Conservation (phyloP, 1,284 basidiomycete species). For the Rhizoctonia solani region DNA sequence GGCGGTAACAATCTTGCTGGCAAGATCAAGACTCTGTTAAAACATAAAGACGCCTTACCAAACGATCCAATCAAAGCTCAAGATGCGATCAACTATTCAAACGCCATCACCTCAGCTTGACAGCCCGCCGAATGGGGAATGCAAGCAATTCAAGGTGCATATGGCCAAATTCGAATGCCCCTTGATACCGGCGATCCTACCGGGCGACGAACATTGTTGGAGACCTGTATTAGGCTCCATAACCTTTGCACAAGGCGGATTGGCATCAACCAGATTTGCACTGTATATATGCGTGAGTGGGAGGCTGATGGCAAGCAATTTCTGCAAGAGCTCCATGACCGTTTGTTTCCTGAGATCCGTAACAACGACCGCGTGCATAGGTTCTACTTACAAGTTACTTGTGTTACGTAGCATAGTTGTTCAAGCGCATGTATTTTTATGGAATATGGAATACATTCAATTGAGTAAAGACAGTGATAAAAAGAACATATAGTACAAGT, state of each 20-base stretch:
- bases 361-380: not conserved
- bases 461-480: too few species aligned
- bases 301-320: not conserved
- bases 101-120: conserved; percentile 48
- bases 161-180: conserved; percentile 50
- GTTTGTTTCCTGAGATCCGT: not conserved
- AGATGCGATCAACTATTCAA: conserved; percentile 43
- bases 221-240: conserved; percentile 44
- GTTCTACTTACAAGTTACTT: not conserved
- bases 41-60: conserved; percentile 46
- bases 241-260: conserved; percentile 46
- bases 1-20: conserved; percentile 44
- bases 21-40: conserved; percentile 50
- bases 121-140: conserved; percentile 58
- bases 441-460: too few species aligned
- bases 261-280: conserved; percentile 50
- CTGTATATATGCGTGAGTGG: conserved; percentile 45
- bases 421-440: too few species aligned
- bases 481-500: too few species aligned
- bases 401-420: too few species aligned
- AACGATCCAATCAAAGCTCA: conserved; percentile 41
- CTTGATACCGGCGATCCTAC: conserved; percentile 44
- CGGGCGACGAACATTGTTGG: conserved; percentile 44
- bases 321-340: not conserved
- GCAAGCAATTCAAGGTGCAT: conserved; percentile 50